Evolutionary conservation across 306 rosid genomes (phyloP).

Genomic region (Acacia melanoxylon): DNA sequence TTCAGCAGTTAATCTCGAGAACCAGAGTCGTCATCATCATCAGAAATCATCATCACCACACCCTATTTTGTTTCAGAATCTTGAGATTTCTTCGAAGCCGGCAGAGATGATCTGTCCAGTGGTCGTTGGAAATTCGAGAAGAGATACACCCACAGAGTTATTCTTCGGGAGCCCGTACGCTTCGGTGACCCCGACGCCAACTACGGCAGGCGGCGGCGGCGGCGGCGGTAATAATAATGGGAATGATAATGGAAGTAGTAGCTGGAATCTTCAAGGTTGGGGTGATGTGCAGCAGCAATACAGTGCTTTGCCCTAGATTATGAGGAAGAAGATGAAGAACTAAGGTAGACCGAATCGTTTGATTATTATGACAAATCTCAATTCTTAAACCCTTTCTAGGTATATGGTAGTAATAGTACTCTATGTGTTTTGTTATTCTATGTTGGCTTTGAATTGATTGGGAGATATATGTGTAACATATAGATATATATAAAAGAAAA

Average conservation of each 20-base stretch:
- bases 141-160: constrained; percentile 64
- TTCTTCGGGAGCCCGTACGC: constrained; percentile 72
- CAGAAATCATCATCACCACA: constrained; percentile 37
- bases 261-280: constrained; percentile 68
- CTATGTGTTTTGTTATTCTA: constrained; percentile 19
- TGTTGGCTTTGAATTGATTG: constrained; percentile 31
- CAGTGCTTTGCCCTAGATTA: constrained; percentile 71
- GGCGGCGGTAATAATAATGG: constrained; percentile 21
- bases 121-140: constrained; percentile 42
- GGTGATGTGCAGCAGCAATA: constrained; percentile 75
- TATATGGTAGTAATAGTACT: constrained; percentile 27
- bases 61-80: constrained; percentile 65
- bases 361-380: constrained; percentile 9
- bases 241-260: constrained; percentile 45
- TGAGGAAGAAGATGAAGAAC: constrained; percentile 37
- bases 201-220: constrained; percentile 39
- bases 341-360: constrained; percentile 21
- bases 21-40: constrained; percentile 34
- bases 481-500: constrained; percentile 9
- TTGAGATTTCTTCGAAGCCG: constrained; percentile 46
- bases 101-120: constrained; percentile 22
- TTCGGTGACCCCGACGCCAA: constrained; percentile 53
- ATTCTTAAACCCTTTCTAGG: constrained; percentile 35
- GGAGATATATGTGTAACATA: constrained; percentile 25
- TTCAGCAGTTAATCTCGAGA: constrained; percentile 32